phyloP scores from a whole-genome alignment of 352 stramenopile genomes.

The Globisporangium parvum region DNA sequence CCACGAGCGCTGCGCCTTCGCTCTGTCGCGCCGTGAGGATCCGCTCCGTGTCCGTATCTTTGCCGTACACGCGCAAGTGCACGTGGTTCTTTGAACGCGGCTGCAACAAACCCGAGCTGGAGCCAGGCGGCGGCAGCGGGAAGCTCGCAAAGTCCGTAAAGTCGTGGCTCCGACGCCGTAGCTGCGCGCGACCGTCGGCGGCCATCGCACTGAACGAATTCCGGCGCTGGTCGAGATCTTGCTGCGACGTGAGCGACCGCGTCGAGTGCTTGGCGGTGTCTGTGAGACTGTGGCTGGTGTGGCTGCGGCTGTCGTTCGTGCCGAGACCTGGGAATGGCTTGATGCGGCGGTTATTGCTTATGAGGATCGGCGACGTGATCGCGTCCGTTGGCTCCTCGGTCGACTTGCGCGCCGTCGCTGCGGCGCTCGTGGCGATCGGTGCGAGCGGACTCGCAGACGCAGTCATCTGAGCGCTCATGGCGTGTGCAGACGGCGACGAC shows the following conservation, averaged over 20 bases:
- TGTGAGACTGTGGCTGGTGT: constrained; percentile 6
- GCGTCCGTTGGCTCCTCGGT: constrained; percentile 13
- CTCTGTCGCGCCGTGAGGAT: constrained; percentile 23
- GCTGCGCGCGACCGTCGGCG: constrained; percentile 32
- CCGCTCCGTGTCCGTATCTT: constrained; percentile 15
- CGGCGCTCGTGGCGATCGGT: not conserved
- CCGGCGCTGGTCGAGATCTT: constrained; percentile 32
- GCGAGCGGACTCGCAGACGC: not conserved
- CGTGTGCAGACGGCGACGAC: constrained; percentile 12
- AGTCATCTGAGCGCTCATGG: constrained; percentile 1
- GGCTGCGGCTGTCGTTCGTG: not conserved
- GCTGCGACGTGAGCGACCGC: constrained; percentile 29
- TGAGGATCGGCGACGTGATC: constrained; percentile 13
- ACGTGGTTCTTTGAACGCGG: constrained; percentile 26
- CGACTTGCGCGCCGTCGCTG: not conserved
- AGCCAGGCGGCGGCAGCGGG: constrained; percentile 16
- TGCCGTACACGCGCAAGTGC: constrained; percentile 57
- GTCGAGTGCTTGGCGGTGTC: constrained; percentile 8
- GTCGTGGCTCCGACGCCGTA: constrained; percentile 44
- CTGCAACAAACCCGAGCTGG: constrained; percentile 10
- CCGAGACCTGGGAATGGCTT: constrained; percentile 10
- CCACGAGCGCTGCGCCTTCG: constrained; percentile 34
- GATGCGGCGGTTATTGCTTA: constrained; percentile 2
- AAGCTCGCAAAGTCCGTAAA: constrained; percentile 25
- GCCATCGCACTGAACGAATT: constrained; percentile 39